Conservation (phyloP, 768 basidiomycete genomes). For the Rhodosporidiobolus odoratus region DNA sequence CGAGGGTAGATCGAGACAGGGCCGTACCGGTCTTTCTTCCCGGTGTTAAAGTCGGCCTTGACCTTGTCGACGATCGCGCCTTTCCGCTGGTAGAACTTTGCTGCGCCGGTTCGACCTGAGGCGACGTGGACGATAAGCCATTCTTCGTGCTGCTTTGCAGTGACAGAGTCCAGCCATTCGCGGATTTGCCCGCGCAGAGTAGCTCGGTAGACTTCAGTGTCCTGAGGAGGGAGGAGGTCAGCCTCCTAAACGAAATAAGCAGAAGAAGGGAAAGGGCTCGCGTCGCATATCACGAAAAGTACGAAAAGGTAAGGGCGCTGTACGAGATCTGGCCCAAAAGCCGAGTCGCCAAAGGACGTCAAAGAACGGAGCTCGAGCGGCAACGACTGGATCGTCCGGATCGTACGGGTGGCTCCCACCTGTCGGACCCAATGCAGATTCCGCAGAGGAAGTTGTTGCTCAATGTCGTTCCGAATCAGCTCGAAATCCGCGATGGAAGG, state of each 20-base stretch:
- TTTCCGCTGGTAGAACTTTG: conserved; percentile 68
- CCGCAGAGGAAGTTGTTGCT: conserved; percentile 60
- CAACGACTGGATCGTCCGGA: conserved; percentile 83
- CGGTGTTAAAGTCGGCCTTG: conserved; percentile 81
- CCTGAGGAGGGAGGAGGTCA: conserved; percentile 46
- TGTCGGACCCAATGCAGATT: conserved; percentile 88
- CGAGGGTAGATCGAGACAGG: not conserved
- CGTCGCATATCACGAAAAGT: conserved; percentile 83
- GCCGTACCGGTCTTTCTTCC: conserved; percentile 61
- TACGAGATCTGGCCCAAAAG: conserved; percentile 67
- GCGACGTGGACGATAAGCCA: conserved; percentile 88
- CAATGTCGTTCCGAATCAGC: conserved; percentile 30
- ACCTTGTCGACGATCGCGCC: conserved; percentile 82
- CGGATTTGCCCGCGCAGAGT: conserved; percentile 78
- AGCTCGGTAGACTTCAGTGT: conserved; percentile 69
- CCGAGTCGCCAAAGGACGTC: conserved; percentile 50
- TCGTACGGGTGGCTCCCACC: conserved; percentile 53
- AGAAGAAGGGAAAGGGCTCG: conserved; percentile 47
- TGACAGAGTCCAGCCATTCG: conserved; percentile 73
- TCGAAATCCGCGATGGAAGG: conserved; percentile 15
- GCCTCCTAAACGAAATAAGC: conserved; percentile 15
- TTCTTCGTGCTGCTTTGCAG: conserved; percentile 71
- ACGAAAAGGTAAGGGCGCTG: conserved; percentile 83
- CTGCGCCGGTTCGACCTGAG: conserved; percentile 47
- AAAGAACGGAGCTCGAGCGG: conserved; percentile 66